These are phyloP conservation scores for Pleurotus tuoliensis DNA, from an alignment of 768 basidiomycete species.

Conservation along the genomic window DNA sequence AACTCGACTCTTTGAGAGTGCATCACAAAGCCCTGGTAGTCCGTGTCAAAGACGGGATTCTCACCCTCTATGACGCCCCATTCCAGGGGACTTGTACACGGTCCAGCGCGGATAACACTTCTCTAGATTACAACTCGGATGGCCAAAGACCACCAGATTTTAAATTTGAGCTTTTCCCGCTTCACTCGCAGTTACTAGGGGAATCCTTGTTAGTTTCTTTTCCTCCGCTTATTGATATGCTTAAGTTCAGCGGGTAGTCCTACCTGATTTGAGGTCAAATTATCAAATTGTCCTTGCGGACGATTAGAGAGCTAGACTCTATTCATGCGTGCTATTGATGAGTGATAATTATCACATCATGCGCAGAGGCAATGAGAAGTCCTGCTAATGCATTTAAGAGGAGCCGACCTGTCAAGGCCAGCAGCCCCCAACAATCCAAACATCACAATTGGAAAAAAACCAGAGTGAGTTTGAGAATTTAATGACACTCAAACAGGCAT, in stretches of 20 bases:
- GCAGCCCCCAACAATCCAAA: constrained; percentile 39
- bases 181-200: constrained; percentile 87
- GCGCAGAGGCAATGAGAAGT: constrained; percentile 20
- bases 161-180: constrained; percentile 82
- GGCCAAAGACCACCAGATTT: constrained; percentile 62
- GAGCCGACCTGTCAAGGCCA: constrained; percentile 28
- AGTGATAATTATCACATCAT: constrained; percentile 53
- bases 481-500: constrained; percentile 77
- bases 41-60: constrained; percentile 48
- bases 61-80: constrained; percentile 75
- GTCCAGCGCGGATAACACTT: constrained; percentile 68
- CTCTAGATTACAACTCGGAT: constrained; percentile 80
- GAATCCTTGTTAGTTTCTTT: constrained; percentile 91
- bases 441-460: constrained; percentile 21
- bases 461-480: constrained; percentile 39
- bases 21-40: constrained; percentile 40
- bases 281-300: not conserved
- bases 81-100: constrained; percentile 79
- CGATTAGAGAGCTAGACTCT: constrained; percentile 11
- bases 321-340: constrained; percentile 20
- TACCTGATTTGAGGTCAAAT: constrained; percentile 77
- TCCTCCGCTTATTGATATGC: constrained; percentile 89
- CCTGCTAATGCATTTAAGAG: constrained; percentile 46
- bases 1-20: constrained; percentile 78
- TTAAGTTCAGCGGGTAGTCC: constrained; percentile 86